These are phyloP conservation scores for Macrocybe gigantea DNA, from an alignment of 768 basidiomycete genomes.

Conservation along the genomic window DNA sequence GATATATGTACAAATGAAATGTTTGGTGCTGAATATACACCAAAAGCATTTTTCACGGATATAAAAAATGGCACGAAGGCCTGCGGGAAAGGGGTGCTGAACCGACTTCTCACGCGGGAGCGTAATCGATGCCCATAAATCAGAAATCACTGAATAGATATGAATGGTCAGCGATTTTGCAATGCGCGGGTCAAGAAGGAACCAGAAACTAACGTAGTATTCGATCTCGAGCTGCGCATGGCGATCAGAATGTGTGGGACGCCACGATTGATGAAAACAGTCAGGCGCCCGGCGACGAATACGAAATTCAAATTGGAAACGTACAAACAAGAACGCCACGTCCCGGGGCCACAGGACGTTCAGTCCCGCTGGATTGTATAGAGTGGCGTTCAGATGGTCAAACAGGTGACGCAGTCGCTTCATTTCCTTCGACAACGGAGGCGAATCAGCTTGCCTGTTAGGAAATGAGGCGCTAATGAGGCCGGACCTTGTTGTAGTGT, in stretches of 20 bases:
- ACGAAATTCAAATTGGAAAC: conserved; percentile 20
- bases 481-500: conserved; percentile 75
- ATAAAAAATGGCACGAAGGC: no score
- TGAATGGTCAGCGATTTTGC: conserved; percentile 7
- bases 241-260: conserved; percentile 7
- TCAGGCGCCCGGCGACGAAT: not conserved
- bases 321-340: conserved; percentile 88
- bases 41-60: no score
- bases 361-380: conserved; percentile 84
- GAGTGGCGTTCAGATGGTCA: conserved; percentile 57
- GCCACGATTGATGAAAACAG: no score
- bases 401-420: conserved; percentile 54
- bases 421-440: conserved; percentile 60
- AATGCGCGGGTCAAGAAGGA: not conserved
- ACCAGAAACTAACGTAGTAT: conserved; percentile 65
- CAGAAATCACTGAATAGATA: conserved; percentile 13
- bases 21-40: no score
- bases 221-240: conserved; percentile 82
- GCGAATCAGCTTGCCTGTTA: not conserved
- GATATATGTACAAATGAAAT: no score
- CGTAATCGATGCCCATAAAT: not conserved
- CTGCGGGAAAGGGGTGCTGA: no score
- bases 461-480: not conserved
- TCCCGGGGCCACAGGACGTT: conserved; percentile 81
- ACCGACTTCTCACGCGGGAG: no score